phyloP scores from a whole-genome alignment of 805 yeast species.

The Yueomyces sp. region DNA sequence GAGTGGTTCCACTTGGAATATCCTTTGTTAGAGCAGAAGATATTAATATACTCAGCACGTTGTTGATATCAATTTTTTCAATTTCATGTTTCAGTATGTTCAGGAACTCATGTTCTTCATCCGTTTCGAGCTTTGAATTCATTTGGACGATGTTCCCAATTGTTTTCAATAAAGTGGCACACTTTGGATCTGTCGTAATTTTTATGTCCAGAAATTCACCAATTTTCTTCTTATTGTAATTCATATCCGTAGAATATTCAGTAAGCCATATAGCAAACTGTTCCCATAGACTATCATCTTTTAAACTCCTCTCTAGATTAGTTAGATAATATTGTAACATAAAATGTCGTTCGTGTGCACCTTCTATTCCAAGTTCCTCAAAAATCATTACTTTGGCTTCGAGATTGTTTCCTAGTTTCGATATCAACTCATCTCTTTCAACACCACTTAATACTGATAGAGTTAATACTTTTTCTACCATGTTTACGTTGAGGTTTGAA shows the following conservation, averaged over 20 bases:
- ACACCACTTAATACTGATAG: constrained; percentile 5
- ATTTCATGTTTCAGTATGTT: constrained; percentile 2
- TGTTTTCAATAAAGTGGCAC: constrained; percentile 3
- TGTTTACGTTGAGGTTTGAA: neutral
- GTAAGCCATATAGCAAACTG: constrained; percentile 5
- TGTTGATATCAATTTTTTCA: constrained; percentile 10
- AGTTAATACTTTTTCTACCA: constrained; percentile 3
- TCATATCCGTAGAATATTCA: constrained; percentile 13
- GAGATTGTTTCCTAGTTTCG: constrained; percentile 6
- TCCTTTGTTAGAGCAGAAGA: neutral
- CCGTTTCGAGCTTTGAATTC: neutral
- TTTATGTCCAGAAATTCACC: constrained; percentile 10
- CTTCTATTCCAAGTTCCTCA: constrained; percentile 12
- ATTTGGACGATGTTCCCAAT: constrained; percentile 3
- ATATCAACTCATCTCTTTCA: constrained; percentile 7
- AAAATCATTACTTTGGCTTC: constrained; percentile 12
- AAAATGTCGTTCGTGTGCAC: constrained; percentile 13
- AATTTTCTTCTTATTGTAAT: constrained; percentile 14
- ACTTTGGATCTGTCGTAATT: constrained; percentile 4
- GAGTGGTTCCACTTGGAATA: neutral
- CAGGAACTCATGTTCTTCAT: neutral
- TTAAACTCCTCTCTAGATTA: constrained; percentile 10
- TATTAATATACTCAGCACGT: constrained; percentile 7
- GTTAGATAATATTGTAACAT: constrained; percentile 15
- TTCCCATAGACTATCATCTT: constrained; percentile 8